Evolutionary conservation across 371 early-diverging fungal species (phyloP).

Genomic region (Mycotypha africana): DNA sequence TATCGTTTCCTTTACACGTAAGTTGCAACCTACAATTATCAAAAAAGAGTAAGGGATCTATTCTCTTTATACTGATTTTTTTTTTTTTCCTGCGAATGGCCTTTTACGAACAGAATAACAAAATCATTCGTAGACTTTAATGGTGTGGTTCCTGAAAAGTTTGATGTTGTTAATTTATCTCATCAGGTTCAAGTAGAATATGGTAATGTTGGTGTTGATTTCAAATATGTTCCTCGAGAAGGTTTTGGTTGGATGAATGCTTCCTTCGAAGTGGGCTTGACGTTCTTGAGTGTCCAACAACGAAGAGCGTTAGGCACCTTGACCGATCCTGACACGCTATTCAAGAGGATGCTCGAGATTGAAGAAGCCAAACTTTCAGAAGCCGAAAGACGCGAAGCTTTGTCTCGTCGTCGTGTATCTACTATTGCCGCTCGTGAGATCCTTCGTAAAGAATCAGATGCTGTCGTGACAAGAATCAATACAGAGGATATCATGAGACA

Average conservation of each 20-base stretch:
- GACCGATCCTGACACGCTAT: constrained; percentile 67
- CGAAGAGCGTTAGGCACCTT: constrained; percentile 74
- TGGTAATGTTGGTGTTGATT: constrained; percentile 89
- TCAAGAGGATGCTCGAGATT: constrained; percentile 26
- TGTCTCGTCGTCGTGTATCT: constrained; percentile 14
- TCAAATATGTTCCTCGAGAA: constrained; percentile 85
- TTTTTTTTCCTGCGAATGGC: neutral
- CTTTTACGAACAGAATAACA: constrained; percentile 50
- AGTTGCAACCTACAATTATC: constrained; percentile 30
- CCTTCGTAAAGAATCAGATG: constrained; percentile 1
- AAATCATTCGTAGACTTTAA: constrained; percentile 92
- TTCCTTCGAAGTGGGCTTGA: constrained; percentile 76
- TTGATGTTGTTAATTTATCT: constrained; percentile 87
- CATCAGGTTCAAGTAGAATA: constrained; percentile 91
- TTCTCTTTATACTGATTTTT: too few species aligned
- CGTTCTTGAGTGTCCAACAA: constrained; percentile 59
- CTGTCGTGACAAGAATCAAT: constrained; percentile 13
- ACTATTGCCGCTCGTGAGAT: constrained; percentile 18
- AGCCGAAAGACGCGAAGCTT: constrained; percentile 7
- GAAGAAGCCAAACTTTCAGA: constrained; percentile 13
- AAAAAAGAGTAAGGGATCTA: neutral
- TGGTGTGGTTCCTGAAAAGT: constrained; percentile 94
- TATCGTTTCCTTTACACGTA: constrained; percentile 91
- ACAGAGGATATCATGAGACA: constrained; percentile 11
- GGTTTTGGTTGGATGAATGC: constrained; percentile 99